These are phyloP conservation scores for Pharnaceum exiguum DNA, from an alignment of 148 eudicot genomes.

Conservation along the genomic window DNA sequence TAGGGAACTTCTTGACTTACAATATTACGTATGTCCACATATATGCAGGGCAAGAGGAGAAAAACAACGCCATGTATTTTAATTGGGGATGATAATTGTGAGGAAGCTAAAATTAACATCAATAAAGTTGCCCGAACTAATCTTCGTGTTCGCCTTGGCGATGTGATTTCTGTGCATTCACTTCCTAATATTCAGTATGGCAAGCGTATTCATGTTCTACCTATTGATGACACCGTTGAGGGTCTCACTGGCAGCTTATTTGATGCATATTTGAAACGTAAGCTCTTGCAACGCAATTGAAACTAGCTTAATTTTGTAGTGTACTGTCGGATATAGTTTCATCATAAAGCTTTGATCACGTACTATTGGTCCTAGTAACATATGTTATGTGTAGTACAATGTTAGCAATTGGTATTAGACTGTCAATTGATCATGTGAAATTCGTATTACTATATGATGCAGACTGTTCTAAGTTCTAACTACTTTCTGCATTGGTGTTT, in stretches of 20 bases:
- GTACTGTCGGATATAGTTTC: too few relatives aligned
- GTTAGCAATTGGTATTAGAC: too few relatives aligned
- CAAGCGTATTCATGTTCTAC: slow-evolving; percentile 66
- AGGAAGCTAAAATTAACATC: slow-evolving; percentile 67
- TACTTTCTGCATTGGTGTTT: not conserved
- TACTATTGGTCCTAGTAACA: too few relatives aligned
- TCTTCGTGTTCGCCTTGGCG: slow-evolving; percentile 77
- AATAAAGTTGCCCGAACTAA: slow-evolving; percentile 72
- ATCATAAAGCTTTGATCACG: too few relatives aligned
- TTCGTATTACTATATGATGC: not conserved
- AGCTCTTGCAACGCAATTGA: slow-evolving; percentile 25
- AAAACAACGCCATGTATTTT: slow-evolving; percentile 69
- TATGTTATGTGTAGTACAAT: too few relatives aligned
- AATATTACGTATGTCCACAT: too few relatives aligned
- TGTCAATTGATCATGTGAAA: too few relatives aligned
- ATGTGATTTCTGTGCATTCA: slow-evolving; percentile 70
- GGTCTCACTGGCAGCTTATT: slow-evolving; percentile 72
- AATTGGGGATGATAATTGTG: slow-evolving; percentile 64
- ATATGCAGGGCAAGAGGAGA: slow-evolving; percentile 68
- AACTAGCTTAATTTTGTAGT: too few relatives aligned
- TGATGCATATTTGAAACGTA: slow-evolving; percentile 71
- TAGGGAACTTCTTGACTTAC: too few relatives aligned
- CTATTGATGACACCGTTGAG: slow-evolving; percentile 73
- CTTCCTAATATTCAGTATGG: slow-evolving; percentile 75
- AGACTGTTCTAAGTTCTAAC: not conserved